Evolutionary conservation across 192 early-diverging fungal species (phyloP).

Genomic region (Cladochytrium replicatum): DNA sequence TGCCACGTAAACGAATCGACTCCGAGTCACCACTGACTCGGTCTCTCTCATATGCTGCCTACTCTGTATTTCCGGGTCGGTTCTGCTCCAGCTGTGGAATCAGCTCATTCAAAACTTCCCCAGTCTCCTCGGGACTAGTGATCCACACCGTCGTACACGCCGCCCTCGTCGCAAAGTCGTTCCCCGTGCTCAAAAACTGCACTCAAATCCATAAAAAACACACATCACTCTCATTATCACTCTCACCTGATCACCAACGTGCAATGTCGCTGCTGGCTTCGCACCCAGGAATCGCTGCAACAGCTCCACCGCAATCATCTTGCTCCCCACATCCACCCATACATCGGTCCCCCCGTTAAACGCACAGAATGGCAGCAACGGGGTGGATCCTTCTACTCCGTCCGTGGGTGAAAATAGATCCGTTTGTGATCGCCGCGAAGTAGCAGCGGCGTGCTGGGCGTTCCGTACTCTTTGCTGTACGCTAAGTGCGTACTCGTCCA

Average conservation of each 20-base stretch:
- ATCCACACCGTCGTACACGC: slow-evolving; percentile 88
- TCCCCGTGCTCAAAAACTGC: slow-evolving; percentile 81
- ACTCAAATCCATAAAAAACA: neutral
- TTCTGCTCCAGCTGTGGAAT: neutral
- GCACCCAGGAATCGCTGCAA: slow-evolving; percentile 57
- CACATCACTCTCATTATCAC: neutral
- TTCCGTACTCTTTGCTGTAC: slow-evolving; percentile 18
- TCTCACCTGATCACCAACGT: slow-evolving; percentile 74
- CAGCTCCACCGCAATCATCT: slow-evolving; percentile 81
- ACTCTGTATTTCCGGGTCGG: no score
- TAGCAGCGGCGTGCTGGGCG: slow-evolving; percentile 47
- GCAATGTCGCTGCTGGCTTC: slow-evolving; percentile 53
- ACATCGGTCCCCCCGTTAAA: slow-evolving; percentile 88
- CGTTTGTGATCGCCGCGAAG: slow-evolving; percentile 24
- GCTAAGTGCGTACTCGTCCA: slow-evolving; percentile 80
- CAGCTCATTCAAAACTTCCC: slow-evolving; percentile 58
- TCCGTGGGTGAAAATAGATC: neutral
- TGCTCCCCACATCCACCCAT: slow-evolving; percentile 93
- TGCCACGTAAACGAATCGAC: no score
- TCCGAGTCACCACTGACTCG: no score
- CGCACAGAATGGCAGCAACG: slow-evolving; percentile 76
- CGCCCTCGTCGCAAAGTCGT: slow-evolving; percentile 74
- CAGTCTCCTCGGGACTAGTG: slow-evolving; percentile 76
- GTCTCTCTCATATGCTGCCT: no score
- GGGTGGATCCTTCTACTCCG: slow-evolving; percentile 9